Evolutionary conservation across 2,329 filamentous ascomycete species (phyloP), one percentile per base, ranked within the genome.

Genomic region (Botryosphaeria dothidea): DNA sequence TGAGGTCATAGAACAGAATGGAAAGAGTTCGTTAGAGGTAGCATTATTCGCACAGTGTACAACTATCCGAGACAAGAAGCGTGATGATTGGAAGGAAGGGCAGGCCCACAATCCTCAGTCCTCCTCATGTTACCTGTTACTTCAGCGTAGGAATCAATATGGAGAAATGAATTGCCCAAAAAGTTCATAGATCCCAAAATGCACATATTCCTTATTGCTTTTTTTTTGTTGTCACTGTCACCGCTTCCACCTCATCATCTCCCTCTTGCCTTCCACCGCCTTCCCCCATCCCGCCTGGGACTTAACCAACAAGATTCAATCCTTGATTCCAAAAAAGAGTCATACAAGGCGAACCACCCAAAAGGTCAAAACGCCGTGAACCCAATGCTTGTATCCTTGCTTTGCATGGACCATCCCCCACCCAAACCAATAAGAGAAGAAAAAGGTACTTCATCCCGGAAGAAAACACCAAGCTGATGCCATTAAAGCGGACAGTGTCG

Each of bases 381-480:
- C 56, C 54, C 25, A 60, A 60, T 60, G 56, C 56, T 46, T 46
- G 25, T 60, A 31, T 46, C 25, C 56, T 36, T 45, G 38, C 25
- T 4, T 46, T 34, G 38, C 23, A 46, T 60, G 27, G 21, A 43
- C 23, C 21, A n/a, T 13, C 25, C 25, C 27, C 25, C 41, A 19
- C 19, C 23, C 38, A n/a, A n/a, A 46, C 25, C 3, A 52, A 34
- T 8, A 34, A 46, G 11, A 29, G 41, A 58, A 31, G 3, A 19
- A 23, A 27, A 46, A 23, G 21, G 21, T 23, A 46, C 6, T 23
- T 31, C 41, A 7, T n/a, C 34, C 38, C 56, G 15, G 17, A 58
- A 19, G 6, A 36, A 60, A 60, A 60, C 56, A 41, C 56, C 56
- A 19, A 19, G 56, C 56, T 60, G 41, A 60, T 60, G 56, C 41